Conservation (phyloP, 768 basidiomycete genomes). For the Amanita inopinata region DNA sequence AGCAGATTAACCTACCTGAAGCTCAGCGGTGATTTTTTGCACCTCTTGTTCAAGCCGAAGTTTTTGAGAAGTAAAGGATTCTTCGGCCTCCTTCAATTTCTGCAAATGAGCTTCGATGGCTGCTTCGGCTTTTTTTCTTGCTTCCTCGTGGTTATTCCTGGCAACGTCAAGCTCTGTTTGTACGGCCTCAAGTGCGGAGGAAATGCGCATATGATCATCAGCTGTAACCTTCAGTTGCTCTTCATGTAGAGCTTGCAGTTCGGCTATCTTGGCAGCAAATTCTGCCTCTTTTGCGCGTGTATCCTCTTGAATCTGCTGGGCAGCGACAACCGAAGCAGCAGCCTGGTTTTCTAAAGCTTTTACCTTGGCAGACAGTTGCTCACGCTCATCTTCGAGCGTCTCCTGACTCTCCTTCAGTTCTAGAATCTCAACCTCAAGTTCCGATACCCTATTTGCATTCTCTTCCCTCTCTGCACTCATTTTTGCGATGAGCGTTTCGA, state of each 20-base stretch:
- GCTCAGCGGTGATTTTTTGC: constrained; percentile 43
- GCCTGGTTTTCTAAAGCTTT: constrained; percentile 47
- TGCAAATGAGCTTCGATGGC: constrained; percentile 37
- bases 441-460: constrained; percentile 59
- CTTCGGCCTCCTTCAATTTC: constrained; percentile 44
- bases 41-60: constrained; percentile 47
- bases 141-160: constrained; percentile 37
- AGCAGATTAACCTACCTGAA: constrained; percentile 40
- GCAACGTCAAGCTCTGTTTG: constrained; percentile 37
- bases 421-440: constrained; percentile 73
- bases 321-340: constrained; percentile 34
- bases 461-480: constrained; percentile 65
- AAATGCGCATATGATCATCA: constrained; percentile 34
- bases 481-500: constrained; percentile 36
- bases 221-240: constrained; percentile 34
- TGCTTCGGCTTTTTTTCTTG: constrained; percentile 32
- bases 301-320: constrained; percentile 37
- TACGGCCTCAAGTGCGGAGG: constrained; percentile 35
- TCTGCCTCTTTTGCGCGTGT: constrained; percentile 39
- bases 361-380: constrained; percentile 33
- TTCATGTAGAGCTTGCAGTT: constrained; percentile 32
- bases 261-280: constrained; percentile 27
- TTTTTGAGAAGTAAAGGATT: constrained; percentile 37
- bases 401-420: constrained; percentile 70
- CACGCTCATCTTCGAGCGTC: constrained; percentile 47